A percentile compares a stretch with the other conserved stretches of the same genome.
phyloP scores from a whole-genome alignment of 768 basidiomycete genomes.

The Podaxis mareebaensis region DNA sequence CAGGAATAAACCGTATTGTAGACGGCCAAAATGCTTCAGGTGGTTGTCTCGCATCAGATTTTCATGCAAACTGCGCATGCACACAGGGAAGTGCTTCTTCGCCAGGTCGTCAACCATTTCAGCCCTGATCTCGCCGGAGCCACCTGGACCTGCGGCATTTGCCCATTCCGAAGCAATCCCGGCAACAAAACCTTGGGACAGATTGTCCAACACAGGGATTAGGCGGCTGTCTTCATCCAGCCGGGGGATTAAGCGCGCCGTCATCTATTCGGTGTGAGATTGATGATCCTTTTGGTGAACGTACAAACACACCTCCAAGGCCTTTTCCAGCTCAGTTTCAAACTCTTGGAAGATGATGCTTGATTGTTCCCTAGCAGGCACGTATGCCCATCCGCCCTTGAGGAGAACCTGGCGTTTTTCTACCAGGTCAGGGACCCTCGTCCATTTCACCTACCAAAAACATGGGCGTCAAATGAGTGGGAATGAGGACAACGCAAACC shows the following conservation, averaged over 20 bases:
- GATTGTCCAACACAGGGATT: constrained; percentile 83
- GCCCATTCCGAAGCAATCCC: constrained; percentile 87
- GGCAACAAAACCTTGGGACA: constrained; percentile 91
- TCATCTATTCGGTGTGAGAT: constrained; percentile 49
- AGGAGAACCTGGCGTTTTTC: constrained; percentile 79
- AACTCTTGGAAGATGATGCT: constrained; percentile 91
- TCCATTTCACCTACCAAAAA: constrained; percentile 84
- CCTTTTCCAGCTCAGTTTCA: constrained; percentile 64
- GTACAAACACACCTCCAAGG: constrained; percentile 63
- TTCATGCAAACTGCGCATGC: constrained; percentile 91
- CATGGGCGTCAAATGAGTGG: neutral
- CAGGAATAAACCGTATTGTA: constrained; percentile 92
- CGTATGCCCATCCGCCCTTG: constrained; percentile 26
- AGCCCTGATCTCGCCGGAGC: constrained; percentile 74
- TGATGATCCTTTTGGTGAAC: neutral
- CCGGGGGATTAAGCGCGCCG: constrained; percentile 83
- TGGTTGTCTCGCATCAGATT: constrained; percentile 76
- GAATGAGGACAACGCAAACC: neutral
- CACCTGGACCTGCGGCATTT: constrained; percentile 48
- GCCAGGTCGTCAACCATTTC: constrained; percentile 94
- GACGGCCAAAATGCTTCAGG: constrained; percentile 87
- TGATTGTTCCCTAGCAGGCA: constrained; percentile 37
- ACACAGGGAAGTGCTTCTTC: constrained; percentile 88
- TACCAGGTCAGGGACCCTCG: constrained; percentile 89
- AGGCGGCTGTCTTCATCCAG: constrained; percentile 94